Evolutionary conservation across 129 eudicot genomes (phyloP).

Genomic region (Mikania micrantha): DNA sequence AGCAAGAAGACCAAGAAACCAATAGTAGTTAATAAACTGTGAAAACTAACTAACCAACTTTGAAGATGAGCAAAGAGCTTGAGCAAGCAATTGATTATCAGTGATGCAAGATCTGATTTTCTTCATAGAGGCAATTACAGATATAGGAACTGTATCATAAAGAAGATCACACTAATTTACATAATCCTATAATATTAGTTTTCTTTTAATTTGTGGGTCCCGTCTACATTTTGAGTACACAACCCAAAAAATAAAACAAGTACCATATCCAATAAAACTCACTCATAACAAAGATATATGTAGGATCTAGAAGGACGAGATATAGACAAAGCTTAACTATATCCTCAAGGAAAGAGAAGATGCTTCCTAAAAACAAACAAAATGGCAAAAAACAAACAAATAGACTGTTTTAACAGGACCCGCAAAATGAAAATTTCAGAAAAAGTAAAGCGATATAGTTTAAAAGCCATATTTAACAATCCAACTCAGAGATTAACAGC

Average conservation of each 20-base stretch:
- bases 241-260: too few species aligned
- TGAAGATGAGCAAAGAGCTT: slow-evolving; percentile 64
- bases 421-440: background rate
- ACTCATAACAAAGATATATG: too few species aligned
- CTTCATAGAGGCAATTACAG: slow-evolving; percentile 73
- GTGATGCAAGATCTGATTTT: slow-evolving; percentile 71
- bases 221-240: too few species aligned
- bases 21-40: background rate
- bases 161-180: background rate
- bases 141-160: slow-evolving; percentile 55
- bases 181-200: background rate
- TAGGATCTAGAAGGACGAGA: too few species aligned
- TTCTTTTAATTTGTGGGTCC: too few species aligned
- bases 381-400: too few species aligned
- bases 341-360: too few species aligned
- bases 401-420: background rate
- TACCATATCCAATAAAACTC: too few species aligned
- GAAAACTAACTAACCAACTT: slow-evolving; percentile 43
- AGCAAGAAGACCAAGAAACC: background rate
- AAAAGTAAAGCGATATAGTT: background rate
- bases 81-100: slow-evolving; percentile 54
- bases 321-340: too few species aligned
- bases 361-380: too few species aligned
- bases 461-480: too few species aligned
- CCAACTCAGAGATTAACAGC: too few species aligned